phyloP scores from a whole-genome alignment of 305 asterid genomes.

The Euphrasia arctica region DNA sequence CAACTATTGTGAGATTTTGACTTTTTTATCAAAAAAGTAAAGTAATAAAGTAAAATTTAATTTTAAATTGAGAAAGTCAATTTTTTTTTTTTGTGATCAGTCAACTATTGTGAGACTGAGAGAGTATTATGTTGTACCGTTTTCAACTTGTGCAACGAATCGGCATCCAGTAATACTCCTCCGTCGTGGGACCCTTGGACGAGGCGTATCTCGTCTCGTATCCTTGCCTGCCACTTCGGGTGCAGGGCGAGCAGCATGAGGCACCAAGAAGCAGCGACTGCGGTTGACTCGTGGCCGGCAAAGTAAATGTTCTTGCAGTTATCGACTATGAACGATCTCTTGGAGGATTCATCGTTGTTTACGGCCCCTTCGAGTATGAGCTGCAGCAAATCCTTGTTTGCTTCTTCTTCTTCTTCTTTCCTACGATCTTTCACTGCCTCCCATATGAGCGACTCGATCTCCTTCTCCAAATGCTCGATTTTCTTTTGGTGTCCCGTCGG shows the following conservation, averaged over 20 bases:
- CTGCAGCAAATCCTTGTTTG: slow-evolving; percentile 54
- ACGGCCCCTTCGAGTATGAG: slow-evolving; percentile 67
- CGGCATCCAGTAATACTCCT: slow-evolving; percentile 30
- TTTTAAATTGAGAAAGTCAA: too few species aligned
- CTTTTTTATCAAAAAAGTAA: too few species aligned
- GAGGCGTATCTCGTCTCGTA: slow-evolving; percentile 49
- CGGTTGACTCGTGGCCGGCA: slow-evolving; percentile 88
- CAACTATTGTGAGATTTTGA: too few species aligned
- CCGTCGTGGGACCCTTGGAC: slow-evolving; percentile 29
- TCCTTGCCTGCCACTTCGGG: slow-evolving; percentile 72
- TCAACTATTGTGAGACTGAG: too few species aligned
- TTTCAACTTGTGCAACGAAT: slow-evolving; percentile 62
- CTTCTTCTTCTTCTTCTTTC: slow-evolving; percentile 31
- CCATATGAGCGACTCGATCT: slow-evolving; percentile 66
- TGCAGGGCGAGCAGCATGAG: slow-evolving; percentile 72
- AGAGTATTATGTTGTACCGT: slow-evolving; percentile 33
- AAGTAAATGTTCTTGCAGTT: slow-evolving; percentile 89
- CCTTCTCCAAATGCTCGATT: slow-evolving; percentile 56
- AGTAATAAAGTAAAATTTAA: too few species aligned
- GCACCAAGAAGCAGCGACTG: slow-evolving; percentile 90
- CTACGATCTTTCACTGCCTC: slow-evolving; percentile 52
- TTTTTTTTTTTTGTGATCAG: too few species aligned
- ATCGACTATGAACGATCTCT: slow-evolving; percentile 61
- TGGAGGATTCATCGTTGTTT: slow-evolving; percentile 41
- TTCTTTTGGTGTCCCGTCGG: slow-evolving; percentile 44